These are phyloP conservation scores for Erodium trifolium DNA, from an alignment of 441 rosid species.

Conservation along the genomic window DNA sequence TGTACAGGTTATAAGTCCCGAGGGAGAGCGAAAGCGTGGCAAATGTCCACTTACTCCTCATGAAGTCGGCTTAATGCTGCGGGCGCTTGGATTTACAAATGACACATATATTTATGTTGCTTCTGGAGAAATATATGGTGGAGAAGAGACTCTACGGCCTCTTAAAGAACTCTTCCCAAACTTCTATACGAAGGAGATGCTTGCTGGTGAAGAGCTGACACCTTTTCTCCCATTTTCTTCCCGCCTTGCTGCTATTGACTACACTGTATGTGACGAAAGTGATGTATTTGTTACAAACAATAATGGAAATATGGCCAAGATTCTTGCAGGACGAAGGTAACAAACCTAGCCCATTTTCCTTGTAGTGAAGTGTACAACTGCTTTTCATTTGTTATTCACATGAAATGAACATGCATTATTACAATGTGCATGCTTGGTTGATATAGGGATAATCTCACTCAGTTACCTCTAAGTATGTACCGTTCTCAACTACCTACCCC, in stretches of 20 bases:
- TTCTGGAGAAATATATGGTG: constrained; percentile 97
- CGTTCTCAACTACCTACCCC: too few species aligned
- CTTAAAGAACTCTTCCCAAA: constrained; percentile 82
- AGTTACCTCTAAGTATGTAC: too few species aligned
- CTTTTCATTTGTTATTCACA: background rate
- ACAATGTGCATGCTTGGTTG: too few species aligned
- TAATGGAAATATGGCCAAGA: constrained; percentile 98
- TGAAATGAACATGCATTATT: background rate
- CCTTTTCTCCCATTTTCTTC: constrained; percentile 79
- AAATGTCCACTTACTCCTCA: constrained; percentile 95
- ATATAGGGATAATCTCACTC: too few species aligned
- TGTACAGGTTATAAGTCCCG: constrained; percentile 69
- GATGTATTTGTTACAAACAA: constrained; percentile 31
- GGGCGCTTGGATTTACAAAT: constrained; percentile 82
- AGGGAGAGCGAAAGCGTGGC: constrained; percentile 86
- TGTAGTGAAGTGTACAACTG: background rate
- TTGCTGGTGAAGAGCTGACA: constrained; percentile 65
- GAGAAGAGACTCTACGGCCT: constrained; percentile 78
- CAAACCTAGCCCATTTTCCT: constrained; percentile 19
- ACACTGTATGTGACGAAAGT: constrained; percentile 75
- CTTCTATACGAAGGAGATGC: constrained; percentile 91
- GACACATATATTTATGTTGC: constrained; percentile 85
- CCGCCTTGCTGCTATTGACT: constrained; percentile 87
- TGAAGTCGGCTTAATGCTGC: constrained; percentile 93
- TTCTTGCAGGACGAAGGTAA: constrained; percentile 98